Conservation (phyloP, 441 rosid species). For the Euphorbia celastroides region DNA sequence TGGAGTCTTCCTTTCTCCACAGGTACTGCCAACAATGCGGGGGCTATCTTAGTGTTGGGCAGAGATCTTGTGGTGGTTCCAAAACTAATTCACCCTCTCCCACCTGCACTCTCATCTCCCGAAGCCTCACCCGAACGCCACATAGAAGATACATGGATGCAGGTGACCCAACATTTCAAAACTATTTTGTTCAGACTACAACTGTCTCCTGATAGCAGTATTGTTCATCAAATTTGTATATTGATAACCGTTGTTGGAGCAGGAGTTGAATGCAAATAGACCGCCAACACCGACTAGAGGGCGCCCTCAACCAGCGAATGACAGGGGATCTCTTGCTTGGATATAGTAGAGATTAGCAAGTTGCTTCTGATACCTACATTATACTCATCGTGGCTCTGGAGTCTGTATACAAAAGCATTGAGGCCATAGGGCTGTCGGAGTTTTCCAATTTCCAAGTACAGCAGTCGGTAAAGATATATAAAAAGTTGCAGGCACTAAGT, state of each 20-base stretch:
- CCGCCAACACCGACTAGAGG: constrained; percentile 98
- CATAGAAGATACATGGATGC: constrained; percentile 98
- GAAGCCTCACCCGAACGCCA: constrained; percentile 83
- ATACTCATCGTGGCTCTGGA: constrained; percentile 25
- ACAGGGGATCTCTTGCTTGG: constrained; percentile 89
- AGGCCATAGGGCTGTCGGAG: constrained; percentile 30
- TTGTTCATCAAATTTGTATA: background rate
- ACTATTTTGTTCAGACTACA: background rate
- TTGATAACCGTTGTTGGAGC: constrained; percentile 15
- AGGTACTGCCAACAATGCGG: constrained; percentile 98
- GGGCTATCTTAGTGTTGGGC: constrained; percentile 95
- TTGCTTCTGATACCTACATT: constrained; percentile 18
- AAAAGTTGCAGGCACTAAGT: constrained; percentile 26
- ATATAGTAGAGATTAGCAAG: constrained; percentile 39
- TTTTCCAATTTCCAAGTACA: constrained; percentile 19
- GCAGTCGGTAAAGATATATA: constrained; percentile 21
- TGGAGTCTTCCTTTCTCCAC: constrained; percentile 17
- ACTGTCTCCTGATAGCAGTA: background rate
- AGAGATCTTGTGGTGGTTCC: constrained; percentile 99
- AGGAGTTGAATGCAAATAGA: constrained; percentile 96
- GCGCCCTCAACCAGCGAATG: constrained; percentile 82
- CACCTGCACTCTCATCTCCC: constrained; percentile 86
- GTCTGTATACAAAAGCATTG: constrained; percentile 41
- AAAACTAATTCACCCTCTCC: constrained; percentile 90
- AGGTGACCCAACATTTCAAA: constrained; percentile 40